These are phyloP conservation scores for Monilinia vaccinii-corymbosi DNA, from an alignment of 2,329 filamentous ascomycete species.

Conservation along the genomic window DNA sequence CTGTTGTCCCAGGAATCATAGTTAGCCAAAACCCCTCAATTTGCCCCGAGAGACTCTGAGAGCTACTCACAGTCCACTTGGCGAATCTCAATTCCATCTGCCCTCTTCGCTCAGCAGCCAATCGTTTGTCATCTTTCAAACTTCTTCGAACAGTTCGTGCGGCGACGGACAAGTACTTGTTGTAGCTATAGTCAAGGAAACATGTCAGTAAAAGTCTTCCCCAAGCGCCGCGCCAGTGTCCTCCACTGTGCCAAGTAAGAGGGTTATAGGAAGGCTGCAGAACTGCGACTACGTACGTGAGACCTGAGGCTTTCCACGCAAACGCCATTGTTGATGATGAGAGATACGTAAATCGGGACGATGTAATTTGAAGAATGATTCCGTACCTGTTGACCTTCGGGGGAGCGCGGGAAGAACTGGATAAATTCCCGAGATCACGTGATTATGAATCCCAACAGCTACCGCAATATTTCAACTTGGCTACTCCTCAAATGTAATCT, in stretches of 20 bases:
- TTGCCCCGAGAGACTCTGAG: neutral
- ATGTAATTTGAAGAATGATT: slow-evolving; percentile 14
- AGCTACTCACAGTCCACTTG: slow-evolving; percentile 80
- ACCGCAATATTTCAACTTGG: too few relatives aligned
- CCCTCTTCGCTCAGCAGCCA: slow-evolving; percentile 80
- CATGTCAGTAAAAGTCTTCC: slow-evolving; percentile 22
- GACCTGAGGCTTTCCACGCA: slow-evolving; percentile 96
- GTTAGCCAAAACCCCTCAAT: slow-evolving; percentile 17
- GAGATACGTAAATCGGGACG: slow-evolving; percentile 15
- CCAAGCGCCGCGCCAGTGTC: neutral
- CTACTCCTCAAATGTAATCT: neutral
- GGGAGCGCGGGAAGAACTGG: slow-evolving; percentile 5
- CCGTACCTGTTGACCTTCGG: slow-evolving; percentile 15
- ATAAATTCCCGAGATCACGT: slow-evolving; percentile 6
- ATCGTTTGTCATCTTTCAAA: slow-evolving; percentile 89
- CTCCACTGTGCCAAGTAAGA: slow-evolving; percentile 16
- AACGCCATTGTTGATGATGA: slow-evolving; percentile 60
- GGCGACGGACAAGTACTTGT: slow-evolving; percentile 96
- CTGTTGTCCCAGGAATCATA: slow-evolving; percentile 47
- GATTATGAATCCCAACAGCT: neutral
- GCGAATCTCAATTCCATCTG: slow-evolving; percentile 82
- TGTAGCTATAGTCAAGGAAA: slow-evolving; percentile 65
- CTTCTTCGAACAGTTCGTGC: slow-evolving; percentile 91
- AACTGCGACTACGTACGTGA: slow-evolving; percentile 41
- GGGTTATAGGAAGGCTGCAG: neutral